A percentile compares a stretch with the other conserved stretches of the same genome.
phyloP scores from a whole-genome alignment of 352 stramenopile genomes.

The Pythium monospermum region DNA sequence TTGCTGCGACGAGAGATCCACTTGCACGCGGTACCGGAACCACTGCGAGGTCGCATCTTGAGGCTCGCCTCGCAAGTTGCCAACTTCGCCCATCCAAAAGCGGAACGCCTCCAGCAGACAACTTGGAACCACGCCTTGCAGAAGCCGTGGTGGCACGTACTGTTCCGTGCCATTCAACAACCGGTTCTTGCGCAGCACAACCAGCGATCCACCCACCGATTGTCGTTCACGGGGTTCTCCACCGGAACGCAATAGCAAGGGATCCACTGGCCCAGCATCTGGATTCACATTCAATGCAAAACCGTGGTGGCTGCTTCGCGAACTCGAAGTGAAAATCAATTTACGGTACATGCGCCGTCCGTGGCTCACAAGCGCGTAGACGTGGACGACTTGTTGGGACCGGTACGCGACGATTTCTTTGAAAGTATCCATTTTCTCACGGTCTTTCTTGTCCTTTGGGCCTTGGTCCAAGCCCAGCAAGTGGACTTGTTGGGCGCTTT shows the following conservation, averaged over 20 bases:
- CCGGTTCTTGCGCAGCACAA: conserved; percentile 83
- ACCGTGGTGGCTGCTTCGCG: conserved; percentile 90
- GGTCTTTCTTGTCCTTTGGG: conserved; percentile 66
- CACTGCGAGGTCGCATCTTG: conserved; percentile 81
- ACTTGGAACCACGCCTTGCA: conserved; percentile 93
- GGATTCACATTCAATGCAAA: conserved; percentile 70
- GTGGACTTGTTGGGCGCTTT: conserved; percentile 40
- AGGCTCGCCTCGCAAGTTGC: conserved; percentile 92
- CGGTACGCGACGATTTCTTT: conserved; percentile 98
- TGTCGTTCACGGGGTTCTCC: conserved; percentile 68
- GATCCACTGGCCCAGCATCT: conserved; percentile 57
- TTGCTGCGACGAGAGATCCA: conserved; percentile 42
- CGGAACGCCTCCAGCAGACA: conserved; percentile 94
- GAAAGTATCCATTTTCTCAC: conserved; percentile 85
- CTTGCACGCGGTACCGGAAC: conserved; percentile 83
- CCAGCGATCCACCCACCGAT: conserved; percentile 70
- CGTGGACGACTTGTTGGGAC: conserved; percentile 88
- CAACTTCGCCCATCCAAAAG: conserved; percentile 97
- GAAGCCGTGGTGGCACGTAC: conserved; percentile 88
- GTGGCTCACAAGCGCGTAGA: conserved; percentile 97
- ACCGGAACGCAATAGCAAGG: conserved; percentile 50
- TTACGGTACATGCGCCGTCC: conserved; percentile 94
- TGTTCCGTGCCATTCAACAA: conserved; percentile 71
- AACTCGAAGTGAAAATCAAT: conserved; percentile 97
- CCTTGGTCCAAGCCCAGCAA: conserved; percentile 67